These are phyloP conservation scores for Vitis hybrid DNA, from an alignment of 177 flowering plant genomes.

Conservation along the genomic window DNA sequence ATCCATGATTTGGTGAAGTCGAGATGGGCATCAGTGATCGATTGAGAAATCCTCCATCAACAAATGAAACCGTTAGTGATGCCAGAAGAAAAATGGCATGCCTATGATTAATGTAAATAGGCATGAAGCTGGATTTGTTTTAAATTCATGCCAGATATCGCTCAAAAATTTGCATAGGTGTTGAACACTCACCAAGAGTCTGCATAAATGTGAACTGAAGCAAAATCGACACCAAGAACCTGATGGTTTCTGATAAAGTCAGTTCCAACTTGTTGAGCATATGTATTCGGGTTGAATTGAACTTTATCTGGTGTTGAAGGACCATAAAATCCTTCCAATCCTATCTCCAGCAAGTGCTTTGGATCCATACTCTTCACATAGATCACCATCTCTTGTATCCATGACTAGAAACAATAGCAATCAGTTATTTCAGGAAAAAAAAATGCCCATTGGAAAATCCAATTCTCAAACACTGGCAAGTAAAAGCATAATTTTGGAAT, in stretches of 20 bases:
- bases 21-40: conserved; percentile 56
- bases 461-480: no score
- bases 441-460: no score
- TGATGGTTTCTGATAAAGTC: conserved; percentile 89
- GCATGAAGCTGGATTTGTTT: no score
- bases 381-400: conserved; percentile 91
- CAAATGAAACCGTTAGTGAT: no score
- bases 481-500: no score
- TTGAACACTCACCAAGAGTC: conserved; percentile 70
- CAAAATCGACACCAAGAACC: conserved; percentile 90
- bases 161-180: no score
- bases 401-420: conserved; percentile 36
- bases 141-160: no score
- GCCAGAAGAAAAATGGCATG: no score
- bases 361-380: conserved; percentile 81
- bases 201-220: conserved; percentile 91
- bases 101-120: no score
- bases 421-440: no score
- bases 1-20: conserved; percentile 78
- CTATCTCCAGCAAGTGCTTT: conserved; percentile 81
- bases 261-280: conserved; percentile 81
- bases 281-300: conserved; percentile 77
- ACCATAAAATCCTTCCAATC: conserved; percentile 94
- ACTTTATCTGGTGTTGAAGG: conserved; percentile 71
- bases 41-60: conserved; percentile 71